Evolutionary conservation across 1,139 yeast species (phyloP).

Genomic region (Trichomonascaceae sp.): DNA sequence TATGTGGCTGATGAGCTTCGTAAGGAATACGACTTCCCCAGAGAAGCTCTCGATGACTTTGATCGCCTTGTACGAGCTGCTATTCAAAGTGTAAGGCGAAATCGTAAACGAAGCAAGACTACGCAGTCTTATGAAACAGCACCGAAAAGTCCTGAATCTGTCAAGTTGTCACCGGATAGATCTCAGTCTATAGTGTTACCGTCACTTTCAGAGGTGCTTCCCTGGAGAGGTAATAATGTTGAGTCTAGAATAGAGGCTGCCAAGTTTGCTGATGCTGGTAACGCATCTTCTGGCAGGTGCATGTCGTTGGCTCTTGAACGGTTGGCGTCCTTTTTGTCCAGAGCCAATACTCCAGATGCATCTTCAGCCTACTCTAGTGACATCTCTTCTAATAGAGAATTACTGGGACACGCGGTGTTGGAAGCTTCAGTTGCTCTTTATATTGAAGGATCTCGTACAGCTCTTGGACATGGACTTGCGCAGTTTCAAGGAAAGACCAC

Average conservation of each 20-base stretch:
- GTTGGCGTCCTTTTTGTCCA: slow-evolving; percentile 9
- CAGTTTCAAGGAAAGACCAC: slow-evolving; percentile 6
- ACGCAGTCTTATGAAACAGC: background rate
- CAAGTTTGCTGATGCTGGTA: background rate
- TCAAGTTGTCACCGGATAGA: background rate
- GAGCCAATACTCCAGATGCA: background rate
- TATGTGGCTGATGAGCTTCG: slow-evolving; percentile 72
- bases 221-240: background rate
- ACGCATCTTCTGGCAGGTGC: background rate
- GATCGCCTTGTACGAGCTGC: slow-evolving; percentile 90
- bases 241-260: background rate
- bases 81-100: slow-evolving; percentile 70
- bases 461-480: slow-evolving; percentile 2
- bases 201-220: slow-evolving; percentile 2
- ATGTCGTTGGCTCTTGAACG: slow-evolving; percentile 10
- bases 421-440: slow-evolving; percentile 53
- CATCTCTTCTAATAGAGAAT: slow-evolving; percentile 36
- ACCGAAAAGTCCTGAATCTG: background rate
- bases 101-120: slow-evolving; percentile 44
- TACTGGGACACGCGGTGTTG: slow-evolving; percentile 53
- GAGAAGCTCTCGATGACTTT: slow-evolving; percentile 58
- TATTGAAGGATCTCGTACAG: slow-evolving; percentile 36
- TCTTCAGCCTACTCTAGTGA: background rate
- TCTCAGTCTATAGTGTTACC: background rate
- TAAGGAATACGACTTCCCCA: slow-evolving; percentile 66